Percentiles rank a stretch among this genome's conserved stretches.
Conservation (phyloP, 1,284 basidiomycete genomes). For the Heterobasidion occidentale region DNA sequence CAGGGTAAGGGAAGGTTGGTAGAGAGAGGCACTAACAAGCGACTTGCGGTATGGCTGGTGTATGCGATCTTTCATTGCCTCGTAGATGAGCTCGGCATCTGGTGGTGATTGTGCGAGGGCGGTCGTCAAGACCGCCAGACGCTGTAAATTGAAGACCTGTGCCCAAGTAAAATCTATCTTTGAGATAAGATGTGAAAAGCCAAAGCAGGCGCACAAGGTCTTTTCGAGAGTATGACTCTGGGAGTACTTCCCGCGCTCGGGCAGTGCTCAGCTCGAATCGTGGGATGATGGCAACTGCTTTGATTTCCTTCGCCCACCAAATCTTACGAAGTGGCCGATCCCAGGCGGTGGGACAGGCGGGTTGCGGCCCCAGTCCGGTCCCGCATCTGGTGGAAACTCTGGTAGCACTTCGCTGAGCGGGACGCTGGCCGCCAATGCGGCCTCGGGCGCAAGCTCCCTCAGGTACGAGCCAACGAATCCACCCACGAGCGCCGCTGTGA, state of each 20-base stretch:
- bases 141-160: slow-evolving; percentile 96
- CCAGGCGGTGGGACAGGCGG: slow-evolving; percentile 86
- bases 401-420: slow-evolving; percentile 96
- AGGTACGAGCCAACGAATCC: slow-evolving; percentile 99
- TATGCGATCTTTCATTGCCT: slow-evolving; percentile 98
- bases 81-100: slow-evolving; percentile 91
- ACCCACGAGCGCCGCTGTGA: slow-evolving; percentile 94
- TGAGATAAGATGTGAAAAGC: background rate
- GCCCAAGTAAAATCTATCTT: background rate
- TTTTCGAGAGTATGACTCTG: slow-evolving; percentile 77
- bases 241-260: slow-evolving; percentile 86
- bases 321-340: slow-evolving; percentile 93
- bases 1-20: background rate
- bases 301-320: slow-evolving; percentile 87
- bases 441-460: slow-evolving; percentile 77
- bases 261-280: slow-evolving; percentile 96
- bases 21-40: slow-evolving; percentile 45
- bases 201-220: slow-evolving; percentile 65
- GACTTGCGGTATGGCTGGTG: slow-evolving; percentile 95
- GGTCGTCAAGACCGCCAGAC: slow-evolving; percentile 95
- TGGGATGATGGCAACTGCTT: slow-evolving; percentile 93
- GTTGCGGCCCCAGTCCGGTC: slow-evolving; percentile 82
- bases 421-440: slow-evolving; percentile 76
- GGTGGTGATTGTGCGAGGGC: slow-evolving; percentile 88
- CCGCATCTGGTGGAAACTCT: slow-evolving; percentile 91